Percentiles rank a stretch among this genome's conserved stretches.
These are phyloP conservation scores for Monosporascus ibericus DNA, from an alignment of 2,329 filamentous ascomycete species.

Conservation along the genomic window DNA sequence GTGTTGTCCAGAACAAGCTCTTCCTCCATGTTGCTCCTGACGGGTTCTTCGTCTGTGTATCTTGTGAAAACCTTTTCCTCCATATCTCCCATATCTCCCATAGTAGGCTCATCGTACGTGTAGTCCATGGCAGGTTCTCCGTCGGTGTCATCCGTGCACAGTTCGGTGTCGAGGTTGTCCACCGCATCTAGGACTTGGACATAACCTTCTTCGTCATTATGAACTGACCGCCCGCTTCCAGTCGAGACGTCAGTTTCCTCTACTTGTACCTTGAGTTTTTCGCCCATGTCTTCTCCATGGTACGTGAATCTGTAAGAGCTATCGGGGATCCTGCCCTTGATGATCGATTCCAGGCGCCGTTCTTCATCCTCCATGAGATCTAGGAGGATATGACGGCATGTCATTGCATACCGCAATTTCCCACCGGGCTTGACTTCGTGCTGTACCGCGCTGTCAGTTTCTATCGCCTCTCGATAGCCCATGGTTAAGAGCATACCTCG, in stretches of 20 bases:
- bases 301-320: conserved; percentile 2
- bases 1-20: too few relatives aligned
- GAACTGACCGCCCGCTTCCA: neutral
- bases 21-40: too few relatives aligned
- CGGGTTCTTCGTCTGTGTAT: too few relatives aligned
- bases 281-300: neutral
- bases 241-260: too few relatives aligned
- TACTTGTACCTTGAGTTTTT: neutral
- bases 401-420: conserved; percentile 50
- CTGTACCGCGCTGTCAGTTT: conserved; percentile 23
- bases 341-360: conserved; percentile 18
- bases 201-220: neutral
- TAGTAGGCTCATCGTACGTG: too few relatives aligned
- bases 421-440: conserved; percentile 47
- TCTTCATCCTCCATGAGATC: conserved; percentile 29
- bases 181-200: neutral
- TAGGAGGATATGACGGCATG: conserved; percentile 45
- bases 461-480: neutral
- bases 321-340: conserved; percentile 29
- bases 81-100: too few relatives aligned
- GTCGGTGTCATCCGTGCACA: too few relatives aligned
- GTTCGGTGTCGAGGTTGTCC: too few relatives aligned
- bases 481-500: conserved; percentile 33
- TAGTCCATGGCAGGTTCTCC: too few relatives aligned
- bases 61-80: too few relatives aligned